Percentiles rank a stretch among this genome's conserved stretches.
These are phyloP conservation scores for Phytopythium litorale DNA, from an alignment of 352 stramenopile species.

Conservation along the genomic window DNA sequence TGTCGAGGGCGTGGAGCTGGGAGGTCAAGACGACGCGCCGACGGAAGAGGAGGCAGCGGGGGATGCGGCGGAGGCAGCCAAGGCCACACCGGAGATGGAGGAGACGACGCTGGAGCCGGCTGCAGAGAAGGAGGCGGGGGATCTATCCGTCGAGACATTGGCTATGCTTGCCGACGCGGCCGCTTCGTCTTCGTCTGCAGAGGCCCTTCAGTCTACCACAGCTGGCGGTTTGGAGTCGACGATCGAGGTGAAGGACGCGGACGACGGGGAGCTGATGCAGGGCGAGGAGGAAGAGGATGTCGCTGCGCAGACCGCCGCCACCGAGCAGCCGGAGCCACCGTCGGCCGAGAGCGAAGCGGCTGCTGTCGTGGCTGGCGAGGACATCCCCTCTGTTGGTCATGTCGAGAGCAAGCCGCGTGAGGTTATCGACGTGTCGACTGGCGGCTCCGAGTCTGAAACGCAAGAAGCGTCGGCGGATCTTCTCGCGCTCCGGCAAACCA, in stretches of 20 bases:
- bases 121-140: background rate
- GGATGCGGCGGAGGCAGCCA: background rate
- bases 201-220: background rate
- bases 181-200: background rate
- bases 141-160: slow-evolving; percentile 6
- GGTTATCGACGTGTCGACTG: background rate
- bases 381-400: background rate
- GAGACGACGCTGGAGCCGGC: background rate
- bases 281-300: slow-evolving; percentile 1
- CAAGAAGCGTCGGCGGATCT: slow-evolving; percentile 43
- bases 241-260: slow-evolving; percentile 4
- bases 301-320: background rate
- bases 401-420: background rate
- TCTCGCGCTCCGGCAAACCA: slow-evolving; percentile 47
- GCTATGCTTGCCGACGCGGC: background rate
- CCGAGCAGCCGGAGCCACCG: background rate
- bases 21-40: slow-evolving; percentile 6
- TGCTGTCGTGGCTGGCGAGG: background rate
- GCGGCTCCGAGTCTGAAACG: slow-evolving; percentile 20
- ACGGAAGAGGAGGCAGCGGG: slow-evolving; percentile 2
- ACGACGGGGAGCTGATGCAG: background rate
- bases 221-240: background rate
- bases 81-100: background rate
- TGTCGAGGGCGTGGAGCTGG: slow-evolving; percentile 6
- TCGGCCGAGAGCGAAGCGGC: background rate